These are phyloP conservation scores for Oryza meridionalis DNA, from an alignment of 176 grass and related monocot genomes.

Conservation along the genomic window DNA sequence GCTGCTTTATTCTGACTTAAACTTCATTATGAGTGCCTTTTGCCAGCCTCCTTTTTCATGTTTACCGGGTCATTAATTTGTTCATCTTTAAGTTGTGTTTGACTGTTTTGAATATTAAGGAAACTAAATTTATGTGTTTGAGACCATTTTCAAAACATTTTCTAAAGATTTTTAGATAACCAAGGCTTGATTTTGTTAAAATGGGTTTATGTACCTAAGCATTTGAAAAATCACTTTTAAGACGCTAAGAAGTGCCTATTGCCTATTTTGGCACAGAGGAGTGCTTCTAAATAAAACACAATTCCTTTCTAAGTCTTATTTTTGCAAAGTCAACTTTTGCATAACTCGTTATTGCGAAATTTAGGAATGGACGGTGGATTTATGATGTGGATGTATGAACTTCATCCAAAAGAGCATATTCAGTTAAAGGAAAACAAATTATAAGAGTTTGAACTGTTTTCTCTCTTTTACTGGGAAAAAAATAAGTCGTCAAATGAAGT, in stretches of 20 bases:
- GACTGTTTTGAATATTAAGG: background rate
- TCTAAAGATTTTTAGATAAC: background rate
- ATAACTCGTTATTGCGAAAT: background rate
- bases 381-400: background rate
- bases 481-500: background rate
- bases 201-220: background rate
- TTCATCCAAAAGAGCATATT: background rate
- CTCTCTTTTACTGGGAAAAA: background rate
- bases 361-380: background rate
- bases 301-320: background rate
- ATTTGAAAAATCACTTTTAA: background rate
- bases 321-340: background rate
- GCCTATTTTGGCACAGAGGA: background rate
- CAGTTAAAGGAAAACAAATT: background rate
- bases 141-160: background rate
- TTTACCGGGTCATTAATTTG: background rate
- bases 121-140: background rate
- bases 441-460: background rate
- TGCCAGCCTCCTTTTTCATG: constrained; percentile 12
- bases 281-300: background rate
- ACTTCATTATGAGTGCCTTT: constrained; percentile 49
- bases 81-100: background rate
- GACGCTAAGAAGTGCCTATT: background rate
- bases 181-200: background rate
- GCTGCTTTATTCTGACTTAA: constrained; percentile 82